Evolutionary conservation across 352 stramenopile genomes (phyloP).

Genomic region (Globisporangium irregulare): DNA sequence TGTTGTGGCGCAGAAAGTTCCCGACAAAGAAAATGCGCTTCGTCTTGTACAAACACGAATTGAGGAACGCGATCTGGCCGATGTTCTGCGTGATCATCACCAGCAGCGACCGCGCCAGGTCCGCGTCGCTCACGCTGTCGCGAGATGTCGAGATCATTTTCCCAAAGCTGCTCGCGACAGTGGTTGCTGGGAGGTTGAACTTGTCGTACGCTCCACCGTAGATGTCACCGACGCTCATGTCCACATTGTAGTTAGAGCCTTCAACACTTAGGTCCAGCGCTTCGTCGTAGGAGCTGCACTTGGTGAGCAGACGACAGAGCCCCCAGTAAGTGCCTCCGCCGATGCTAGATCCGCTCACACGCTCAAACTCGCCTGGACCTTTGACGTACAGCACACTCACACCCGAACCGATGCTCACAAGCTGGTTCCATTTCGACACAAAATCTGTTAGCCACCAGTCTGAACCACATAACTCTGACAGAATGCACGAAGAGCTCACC

Average conservation of each 20-base stretch:
- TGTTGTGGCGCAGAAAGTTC: slow-evolving; percentile 98
- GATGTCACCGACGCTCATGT: slow-evolving; percentile 99
- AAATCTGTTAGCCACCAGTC: background rate
- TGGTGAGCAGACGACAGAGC: slow-evolving; percentile 94
- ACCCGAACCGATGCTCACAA: slow-evolving; percentile 98
- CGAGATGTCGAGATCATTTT: slow-evolving; percentile 78
- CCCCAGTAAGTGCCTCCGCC: slow-evolving; percentile 99
- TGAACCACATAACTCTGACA: background rate
- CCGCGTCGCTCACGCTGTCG: slow-evolving; percentile 88
- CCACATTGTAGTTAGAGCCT: slow-evolving; percentile 84
- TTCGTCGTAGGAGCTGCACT: slow-evolving; percentile 83
- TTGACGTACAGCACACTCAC: slow-evolving; percentile 96
- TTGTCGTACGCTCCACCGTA: slow-evolving; percentile 96
- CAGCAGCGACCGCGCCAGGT: slow-evolving; percentile 95
- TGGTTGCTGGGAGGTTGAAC: slow-evolving; percentile 88
- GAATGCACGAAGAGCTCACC: slow-evolving; percentile 29
- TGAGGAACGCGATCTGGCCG: slow-evolving; percentile 97
- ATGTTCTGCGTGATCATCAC: slow-evolving; percentile 99
- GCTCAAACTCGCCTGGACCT: slow-evolving; percentile 92
- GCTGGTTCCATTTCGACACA: slow-evolving; percentile 23
- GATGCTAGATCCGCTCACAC: slow-evolving; percentile 98
- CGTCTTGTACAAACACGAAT: slow-evolving; percentile 96
- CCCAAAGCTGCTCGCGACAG: slow-evolving; percentile 97
- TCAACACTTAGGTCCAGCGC: slow-evolving; percentile 77
- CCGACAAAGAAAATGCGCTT: slow-evolving; percentile 96